Evolutionary conservation across 495 filamentous ascomycete genomes (phyloP), one percentile per base, ranked within the genome.

Genomic region (Neurospora sp.): DNA sequence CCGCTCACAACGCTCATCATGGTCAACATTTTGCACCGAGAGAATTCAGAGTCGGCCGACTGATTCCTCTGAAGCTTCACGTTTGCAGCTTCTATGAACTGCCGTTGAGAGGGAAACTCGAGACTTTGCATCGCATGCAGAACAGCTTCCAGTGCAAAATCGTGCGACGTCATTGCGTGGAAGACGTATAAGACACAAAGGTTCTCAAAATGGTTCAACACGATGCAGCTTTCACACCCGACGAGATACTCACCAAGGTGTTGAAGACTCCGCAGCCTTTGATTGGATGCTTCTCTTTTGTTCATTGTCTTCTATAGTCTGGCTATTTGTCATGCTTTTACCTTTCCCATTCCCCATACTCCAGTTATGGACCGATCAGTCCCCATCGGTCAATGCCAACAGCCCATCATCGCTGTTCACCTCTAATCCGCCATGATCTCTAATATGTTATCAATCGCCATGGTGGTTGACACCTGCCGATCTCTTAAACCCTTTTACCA

Each of bases 401-500:
- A 59, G 17, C 31, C 54, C 54, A 62, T 62, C 28, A 62, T 39
- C 0, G 38, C 8, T 39, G 9, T 39, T 39, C 38, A 39, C 38
- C 38, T 39, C 37, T 10, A 10, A 39, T 39, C 8, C 9, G 1
- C 9, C 38, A 39, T 11, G 38, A 39, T 10, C 38, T 39, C 38
- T 9, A 39, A 11, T 2, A 39, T 39, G 9, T 11, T 39, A 39
- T 11, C 38, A 39, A 39, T 11, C 38, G 38, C 9, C 38, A 10
- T 39, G 38, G 9, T 39, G 38, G 38, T 39, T 39, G 38, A 39
- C 38, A 11, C 1, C 2, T 39, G 38, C 38, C 38, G 9, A 39
- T 39, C 9, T 39, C 38, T 39, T 39, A 9, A 39, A 39, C 38
- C 38, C 38, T 39, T 39, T 39, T 9, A 84, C 80, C 71, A 82